A percentile compares a stretch with the other conserved stretches of the same genome.
Conservation (phyloP, 805 yeast genomes). For the Metschnikowia koreensis region DNA sequence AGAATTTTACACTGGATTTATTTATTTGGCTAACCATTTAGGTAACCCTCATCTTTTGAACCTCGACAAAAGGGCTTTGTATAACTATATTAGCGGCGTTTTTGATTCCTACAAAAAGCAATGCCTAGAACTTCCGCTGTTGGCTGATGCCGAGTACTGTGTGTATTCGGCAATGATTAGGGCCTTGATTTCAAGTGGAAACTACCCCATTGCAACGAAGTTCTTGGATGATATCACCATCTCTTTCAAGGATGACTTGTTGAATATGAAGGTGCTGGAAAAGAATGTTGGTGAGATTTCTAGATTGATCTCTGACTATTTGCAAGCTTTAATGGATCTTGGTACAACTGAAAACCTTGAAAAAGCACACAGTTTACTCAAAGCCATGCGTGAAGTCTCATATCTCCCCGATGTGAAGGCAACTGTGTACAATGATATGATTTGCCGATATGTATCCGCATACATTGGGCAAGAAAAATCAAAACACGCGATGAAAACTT, state of each 20-base stretch:
- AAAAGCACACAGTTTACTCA: slow-evolving; percentile 26
- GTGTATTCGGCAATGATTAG: slow-evolving; percentile 54
- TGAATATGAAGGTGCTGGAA: slow-evolving; percentile 11
- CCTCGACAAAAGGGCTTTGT: slow-evolving; percentile 18
- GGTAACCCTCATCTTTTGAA: slow-evolving; percentile 17
- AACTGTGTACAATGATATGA: slow-evolving; percentile 30
- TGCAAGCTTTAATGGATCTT: slow-evolving; percentile 33
- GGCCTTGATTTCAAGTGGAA: slow-evolving; percentile 50
- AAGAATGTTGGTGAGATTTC: slow-evolving; percentile 28
- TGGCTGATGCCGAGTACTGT: slow-evolving; percentile 35
- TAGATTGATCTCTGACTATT: slow-evolving; percentile 43
- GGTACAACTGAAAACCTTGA: slow-evolving; percentile 17
- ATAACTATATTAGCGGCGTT: slow-evolving; percentile 27
- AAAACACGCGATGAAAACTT: not conserved
- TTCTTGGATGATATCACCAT: slow-evolving; percentile 55
- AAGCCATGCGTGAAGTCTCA: slow-evolving; percentile 27
- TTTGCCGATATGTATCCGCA: slow-evolving; percentile 23
- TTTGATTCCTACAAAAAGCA: slow-evolving; percentile 36
- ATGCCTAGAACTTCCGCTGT: not conserved
- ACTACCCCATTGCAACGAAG: slow-evolving; percentile 50
- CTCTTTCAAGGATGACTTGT: slow-evolving; percentile 36
- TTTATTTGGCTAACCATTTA: slow-evolving; percentile 30
- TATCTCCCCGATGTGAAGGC: slow-evolving; percentile 38
- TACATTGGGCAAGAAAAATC: slow-evolving; percentile 21
- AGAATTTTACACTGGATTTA: slow-evolving; percentile 36